Evolutionary conservation across 2,329 filamentous ascomycete species (phyloP).

Genomic region (Ceratocystis harringtonii): DNA sequence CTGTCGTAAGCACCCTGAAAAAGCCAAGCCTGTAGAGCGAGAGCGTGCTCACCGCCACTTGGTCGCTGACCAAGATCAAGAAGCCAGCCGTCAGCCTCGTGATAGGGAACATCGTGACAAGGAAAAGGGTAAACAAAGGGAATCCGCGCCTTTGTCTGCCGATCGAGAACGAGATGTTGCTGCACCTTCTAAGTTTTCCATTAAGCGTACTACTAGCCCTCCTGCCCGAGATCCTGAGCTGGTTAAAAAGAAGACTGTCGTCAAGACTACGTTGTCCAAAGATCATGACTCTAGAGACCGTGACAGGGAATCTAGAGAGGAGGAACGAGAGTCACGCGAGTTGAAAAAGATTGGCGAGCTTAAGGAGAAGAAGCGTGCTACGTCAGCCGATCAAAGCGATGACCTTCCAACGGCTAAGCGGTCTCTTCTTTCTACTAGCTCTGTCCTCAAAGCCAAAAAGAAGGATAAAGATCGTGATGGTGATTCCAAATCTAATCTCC

Average conservation of each 20-base stretch:
- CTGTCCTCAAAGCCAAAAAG: conserved; percentile 37
- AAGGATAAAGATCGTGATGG: conserved; percentile 36
- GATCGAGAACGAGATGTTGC: conserved; percentile 31
- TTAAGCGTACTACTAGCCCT: conserved; percentile 13
- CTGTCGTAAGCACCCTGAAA: conserved; percentile 35
- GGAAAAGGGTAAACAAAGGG: neutral
- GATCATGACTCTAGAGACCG: conserved; percentile 34
- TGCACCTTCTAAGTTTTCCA: conserved; percentile 27
- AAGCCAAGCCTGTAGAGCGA: conserved; percentile 36
- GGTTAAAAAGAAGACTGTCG: conserved; percentile 29
- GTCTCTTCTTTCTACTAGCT: conserved; percentile 23
- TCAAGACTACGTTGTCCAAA: conserved; percentile 25
- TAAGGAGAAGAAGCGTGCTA: conserved; percentile 34
- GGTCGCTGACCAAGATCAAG: neutral
- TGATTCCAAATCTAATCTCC: conserved; percentile 20
- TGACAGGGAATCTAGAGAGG: conserved; percentile 34
- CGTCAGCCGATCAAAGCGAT: conserved; percentile 32
- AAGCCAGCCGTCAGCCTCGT: conserved; percentile 19
- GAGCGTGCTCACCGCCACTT: conserved; percentile 20
- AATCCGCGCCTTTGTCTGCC: conserved; percentile 13
- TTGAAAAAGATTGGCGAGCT: conserved; percentile 29
- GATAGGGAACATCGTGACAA: conserved; percentile 23
- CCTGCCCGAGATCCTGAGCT: conserved; percentile 7
- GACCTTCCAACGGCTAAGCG: conserved; percentile 36
- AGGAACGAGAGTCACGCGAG: conserved; percentile 18